Percentiles rank a stretch among this genome's conserved stretches.
Conservation (phyloP, 768 basidiomycete species). For the Leccinellum rugosiceps region DNA sequence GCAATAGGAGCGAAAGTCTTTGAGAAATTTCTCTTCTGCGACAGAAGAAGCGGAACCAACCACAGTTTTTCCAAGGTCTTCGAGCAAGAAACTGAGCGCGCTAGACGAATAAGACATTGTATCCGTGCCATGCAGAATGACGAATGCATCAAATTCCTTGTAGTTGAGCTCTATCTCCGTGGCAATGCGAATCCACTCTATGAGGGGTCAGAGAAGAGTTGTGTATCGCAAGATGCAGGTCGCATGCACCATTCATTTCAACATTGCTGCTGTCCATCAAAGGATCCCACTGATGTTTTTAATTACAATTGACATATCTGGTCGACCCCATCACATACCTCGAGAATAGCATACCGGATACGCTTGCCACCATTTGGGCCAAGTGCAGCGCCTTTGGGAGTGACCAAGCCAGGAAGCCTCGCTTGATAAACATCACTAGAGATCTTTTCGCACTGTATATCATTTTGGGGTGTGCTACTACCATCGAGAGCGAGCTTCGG, state of each 20-base stretch:
- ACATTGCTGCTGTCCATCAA: conserved; percentile 89
- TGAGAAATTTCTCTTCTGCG: not conserved
- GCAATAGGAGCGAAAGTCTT: not conserved
- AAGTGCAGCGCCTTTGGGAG: conserved; percentile 64
- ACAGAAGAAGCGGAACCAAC: conserved; percentile 37
- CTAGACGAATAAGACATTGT: conserved; percentile 90
- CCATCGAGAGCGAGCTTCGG: conserved; percentile 34
- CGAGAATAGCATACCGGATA: conserved; percentile 81
- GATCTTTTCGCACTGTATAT: conserved; percentile 34
- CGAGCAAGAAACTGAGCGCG: conserved; percentile 85
- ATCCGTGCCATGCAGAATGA: conserved; percentile 88
- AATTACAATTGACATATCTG: not conserved
- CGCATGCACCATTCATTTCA: conserved; percentile 62
- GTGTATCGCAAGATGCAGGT: not conserved
- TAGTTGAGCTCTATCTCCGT: conserved; percentile 95
- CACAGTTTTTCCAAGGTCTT: conserved; percentile 90
- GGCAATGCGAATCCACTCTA: conserved; percentile 89
- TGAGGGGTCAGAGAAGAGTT: conserved; percentile 9
- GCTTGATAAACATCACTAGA: conserved; percentile 59
- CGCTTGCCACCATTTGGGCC: conserved; percentile 63
- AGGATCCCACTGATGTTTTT: conserved; percentile 66
- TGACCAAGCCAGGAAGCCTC: conserved; percentile 71
- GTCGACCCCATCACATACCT: conserved; percentile 46
- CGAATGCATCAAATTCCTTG: conserved; percentile 79
- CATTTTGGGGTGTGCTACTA: conserved; percentile 22